A percentile compares a stretch with the other conserved stretches of the same genome.
Conservation (phyloP, 2,329 filamentous ascomycete genomes). For the Talaromyces sp. region DNA sequence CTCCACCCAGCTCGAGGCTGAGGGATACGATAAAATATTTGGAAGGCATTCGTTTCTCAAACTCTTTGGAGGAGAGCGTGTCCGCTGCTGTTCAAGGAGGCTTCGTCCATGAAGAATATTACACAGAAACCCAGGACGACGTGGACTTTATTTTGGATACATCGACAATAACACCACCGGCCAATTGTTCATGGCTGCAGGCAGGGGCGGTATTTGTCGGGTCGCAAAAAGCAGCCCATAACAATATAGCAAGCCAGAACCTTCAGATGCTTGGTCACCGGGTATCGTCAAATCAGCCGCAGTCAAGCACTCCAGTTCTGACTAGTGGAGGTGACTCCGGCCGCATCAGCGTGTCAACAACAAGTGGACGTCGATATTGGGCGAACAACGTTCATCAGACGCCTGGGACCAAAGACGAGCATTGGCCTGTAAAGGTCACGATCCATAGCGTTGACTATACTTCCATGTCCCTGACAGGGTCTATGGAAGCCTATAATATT, state of each 20-base stretch:
- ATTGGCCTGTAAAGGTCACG: conserved; percentile 63
- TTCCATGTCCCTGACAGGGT: conserved; percentile 59
- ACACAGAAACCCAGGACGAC: conserved; percentile 38
- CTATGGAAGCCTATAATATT: conserved; percentile 66
- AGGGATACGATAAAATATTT: conserved; percentile 60
- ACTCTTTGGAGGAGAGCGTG: conserved; percentile 50
- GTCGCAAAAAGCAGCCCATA: conserved; percentile 51
- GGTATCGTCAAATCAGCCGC: conserved; percentile 24
- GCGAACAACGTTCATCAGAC: conserved; percentile 20
- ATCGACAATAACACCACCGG: conserved; percentile 43
- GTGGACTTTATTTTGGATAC: conserved; percentile 57
- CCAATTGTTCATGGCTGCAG: conserved; percentile 57
- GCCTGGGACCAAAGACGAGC: conserved; percentile 42
- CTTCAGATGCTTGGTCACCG: conserved; percentile 15
- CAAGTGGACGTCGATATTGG: conserved; percentile 30
- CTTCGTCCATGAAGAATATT: conserved; percentile 49
- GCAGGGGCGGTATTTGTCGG: conserved; percentile 58
- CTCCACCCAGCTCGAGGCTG: conserved; percentile 35
- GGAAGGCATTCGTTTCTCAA: conserved; percentile 51
- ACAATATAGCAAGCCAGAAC: conserved; percentile 17
- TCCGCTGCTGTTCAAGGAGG: conserved; percentile 49
- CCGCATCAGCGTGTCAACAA: conserved; percentile 33
- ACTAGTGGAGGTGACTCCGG: conserved; percentile 28
- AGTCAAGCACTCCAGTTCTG: conserved; percentile 27
- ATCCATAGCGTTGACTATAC: conserved; percentile 58